Percentiles rank a stretch among this genome's conserved stretches.
Conservation (phyloP, 306 rosid species). For the Boehmeria nivea region DNA sequence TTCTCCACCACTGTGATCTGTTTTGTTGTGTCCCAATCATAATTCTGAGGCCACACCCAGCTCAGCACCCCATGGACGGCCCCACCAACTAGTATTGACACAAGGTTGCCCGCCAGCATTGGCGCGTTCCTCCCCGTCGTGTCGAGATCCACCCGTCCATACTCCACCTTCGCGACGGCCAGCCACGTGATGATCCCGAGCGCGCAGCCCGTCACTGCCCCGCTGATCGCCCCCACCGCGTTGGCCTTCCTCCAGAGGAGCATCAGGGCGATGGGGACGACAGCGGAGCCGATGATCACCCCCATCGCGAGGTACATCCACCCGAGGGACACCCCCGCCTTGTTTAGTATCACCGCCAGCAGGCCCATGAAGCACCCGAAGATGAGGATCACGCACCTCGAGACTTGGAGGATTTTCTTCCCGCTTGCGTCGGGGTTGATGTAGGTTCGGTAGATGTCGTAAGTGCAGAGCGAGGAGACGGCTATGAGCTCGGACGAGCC, state of each 20-base stretch:
- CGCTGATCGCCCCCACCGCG: slow-evolving; percentile 77
- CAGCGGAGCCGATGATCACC: slow-evolving; percentile 86
- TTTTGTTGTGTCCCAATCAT: slow-evolving; percentile 80
- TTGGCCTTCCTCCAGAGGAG: slow-evolving; percentile 85
- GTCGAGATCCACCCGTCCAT: slow-evolving; percentile 61
- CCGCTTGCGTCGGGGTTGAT: slow-evolving; percentile 79
- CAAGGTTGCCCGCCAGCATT: slow-evolving; percentile 91
- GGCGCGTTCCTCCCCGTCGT: slow-evolving; percentile 91
- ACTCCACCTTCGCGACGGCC: slow-evolving; percentile 53
- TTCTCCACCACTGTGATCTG: slow-evolving; percentile 73
- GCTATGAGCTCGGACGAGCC: slow-evolving; percentile 91
- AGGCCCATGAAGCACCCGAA: slow-evolving; percentile 88
- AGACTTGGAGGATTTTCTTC: slow-evolving; percentile 65
- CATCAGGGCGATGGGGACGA: slow-evolving; percentile 86
- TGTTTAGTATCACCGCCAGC: slow-evolving; percentile 73
- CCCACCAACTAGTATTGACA: slow-evolving; percentile 71
- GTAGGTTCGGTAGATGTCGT: slow-evolving; percentile 80
- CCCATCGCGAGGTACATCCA: slow-evolving; percentile 99
- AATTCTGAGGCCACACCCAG: slow-evolving; percentile 71
- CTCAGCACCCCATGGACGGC: slow-evolving; percentile 57
- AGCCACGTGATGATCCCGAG: slow-evolving; percentile 77
- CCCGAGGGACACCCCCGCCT: slow-evolving; percentile 77
- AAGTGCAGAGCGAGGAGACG: slow-evolving; percentile 78
- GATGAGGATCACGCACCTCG: slow-evolving; percentile 55
- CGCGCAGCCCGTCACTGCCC: slow-evolving; percentile 63